These are phyloP conservation scores for Vigna radiata DNA, from an alignment of 306 rosid species.

Conservation along the genomic window DNA sequence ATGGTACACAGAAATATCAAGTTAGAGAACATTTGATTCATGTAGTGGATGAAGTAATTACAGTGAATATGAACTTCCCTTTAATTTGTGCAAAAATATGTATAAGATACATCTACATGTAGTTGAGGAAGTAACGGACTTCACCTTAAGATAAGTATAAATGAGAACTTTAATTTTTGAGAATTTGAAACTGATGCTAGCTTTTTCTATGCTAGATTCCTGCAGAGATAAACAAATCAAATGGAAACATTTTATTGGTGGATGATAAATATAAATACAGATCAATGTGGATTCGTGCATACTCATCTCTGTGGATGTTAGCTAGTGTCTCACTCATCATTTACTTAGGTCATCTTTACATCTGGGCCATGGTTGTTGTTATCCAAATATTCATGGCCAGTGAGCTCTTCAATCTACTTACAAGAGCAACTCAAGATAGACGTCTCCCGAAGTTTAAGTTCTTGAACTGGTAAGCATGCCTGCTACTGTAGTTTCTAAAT, in stretches of 20 bases:
- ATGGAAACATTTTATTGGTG: slow-evolving; percentile 73
- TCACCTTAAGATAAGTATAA: not conserved
- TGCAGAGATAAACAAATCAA: slow-evolving; percentile 63
- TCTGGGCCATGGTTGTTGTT: slow-evolving; percentile 86
- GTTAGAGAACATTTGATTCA: too few species aligned
- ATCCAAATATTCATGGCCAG: slow-evolving; percentile 94
- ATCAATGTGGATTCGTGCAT: slow-evolving; percentile 86
- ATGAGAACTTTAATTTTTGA: not conserved
- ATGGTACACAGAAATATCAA: not conserved
- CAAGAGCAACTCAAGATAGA: slow-evolving; percentile 78
- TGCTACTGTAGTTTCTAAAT: slow-evolving; percentile 1
- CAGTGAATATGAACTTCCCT: too few species aligned
- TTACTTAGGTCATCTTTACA: slow-evolving; percentile 92
- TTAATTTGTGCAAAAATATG: not conserved
- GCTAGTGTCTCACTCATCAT: slow-evolving; percentile 64
- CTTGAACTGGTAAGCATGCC: slow-evolving; percentile 77
- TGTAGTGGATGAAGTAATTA: too few species aligned
- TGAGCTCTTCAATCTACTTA: slow-evolving; percentile 88
- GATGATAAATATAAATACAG: slow-evolving; percentile 77
- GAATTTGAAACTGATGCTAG: slow-evolving; percentile 33
- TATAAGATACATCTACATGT: not conserved
- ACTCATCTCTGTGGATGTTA: slow-evolving; percentile 93
- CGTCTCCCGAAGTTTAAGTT: slow-evolving; percentile 80
- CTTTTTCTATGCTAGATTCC: slow-evolving; percentile 54
- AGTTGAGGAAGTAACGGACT: slow-evolving; percentile 27